Percentiles rank a stretch among this genome's conserved stretches.
phyloP scores from a whole-genome alignment of 305 asterid genomes.

The Andrographis paniculata region DNA sequence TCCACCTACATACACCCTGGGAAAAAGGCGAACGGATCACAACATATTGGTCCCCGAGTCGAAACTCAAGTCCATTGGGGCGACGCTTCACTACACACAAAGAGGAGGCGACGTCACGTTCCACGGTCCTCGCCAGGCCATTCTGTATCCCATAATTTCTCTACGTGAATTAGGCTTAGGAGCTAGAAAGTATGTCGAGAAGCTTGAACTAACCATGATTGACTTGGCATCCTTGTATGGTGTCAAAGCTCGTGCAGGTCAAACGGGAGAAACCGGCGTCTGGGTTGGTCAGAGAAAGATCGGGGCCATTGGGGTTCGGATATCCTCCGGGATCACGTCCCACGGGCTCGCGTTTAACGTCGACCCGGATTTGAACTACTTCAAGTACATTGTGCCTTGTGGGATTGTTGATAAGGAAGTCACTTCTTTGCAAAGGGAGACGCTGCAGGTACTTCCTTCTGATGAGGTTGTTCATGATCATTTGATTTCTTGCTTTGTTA shows the following conservation, averaged over 20 bases:
- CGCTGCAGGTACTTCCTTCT: constrained; percentile 34
- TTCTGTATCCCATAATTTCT: constrained; percentile 66
- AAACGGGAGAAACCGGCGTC: constrained; percentile 61
- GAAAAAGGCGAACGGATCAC: constrained; percentile 47
- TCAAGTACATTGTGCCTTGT: constrained; percentile 82
- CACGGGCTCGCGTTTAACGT: constrained; percentile 79
- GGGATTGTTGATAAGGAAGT: constrained; percentile 79
- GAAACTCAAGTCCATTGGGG: constrained; percentile 65
- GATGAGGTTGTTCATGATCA: constrained; percentile 55
- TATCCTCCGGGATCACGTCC: constrained; percentile 68
- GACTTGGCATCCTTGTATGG: constrained; percentile 59
- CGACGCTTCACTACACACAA: constrained; percentile 63
- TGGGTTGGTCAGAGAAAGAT: constrained; percentile 74
- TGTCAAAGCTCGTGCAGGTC: constrained; percentile 52
- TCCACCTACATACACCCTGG: constrained; percentile 82
- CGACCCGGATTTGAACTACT: constrained; percentile 65
- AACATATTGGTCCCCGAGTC: constrained; percentile 50
- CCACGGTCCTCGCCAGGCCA: constrained; percentile 75
- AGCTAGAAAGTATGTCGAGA: constrained; percentile 71
- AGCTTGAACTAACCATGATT: constrained; percentile 73
- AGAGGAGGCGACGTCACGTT: constrained; percentile 87
- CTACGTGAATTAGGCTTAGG: constrained; percentile 60
- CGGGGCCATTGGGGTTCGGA: constrained; percentile 75
- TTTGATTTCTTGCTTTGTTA: constrained; percentile 48
- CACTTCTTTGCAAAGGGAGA: constrained; percentile 67